These are phyloP conservation scores for Vitis rupestris DNA, from an alignment of 164 flowering plant species.

Conservation along the genomic window DNA sequence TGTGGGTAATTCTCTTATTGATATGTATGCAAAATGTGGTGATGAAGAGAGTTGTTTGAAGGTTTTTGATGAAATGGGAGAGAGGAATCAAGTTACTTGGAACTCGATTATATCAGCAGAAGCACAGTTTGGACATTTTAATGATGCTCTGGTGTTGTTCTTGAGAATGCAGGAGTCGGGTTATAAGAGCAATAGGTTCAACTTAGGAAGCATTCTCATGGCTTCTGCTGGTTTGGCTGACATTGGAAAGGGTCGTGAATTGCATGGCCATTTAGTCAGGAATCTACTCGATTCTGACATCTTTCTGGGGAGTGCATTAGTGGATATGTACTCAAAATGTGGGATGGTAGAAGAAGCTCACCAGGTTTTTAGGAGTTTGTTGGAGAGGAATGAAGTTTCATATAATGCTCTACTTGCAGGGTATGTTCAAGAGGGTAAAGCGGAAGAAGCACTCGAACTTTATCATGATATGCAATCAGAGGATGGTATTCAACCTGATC, in stretches of 20 bases:
- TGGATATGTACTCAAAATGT: conserved; percentile 8
- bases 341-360: background rate
- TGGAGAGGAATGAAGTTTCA: conserved; percentile 8
- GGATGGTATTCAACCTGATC: conserved; percentile 7
- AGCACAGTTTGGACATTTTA: conserved; percentile 1
- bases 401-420: conserved; percentile 11
- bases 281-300: background rate
- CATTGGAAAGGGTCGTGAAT: background rate
- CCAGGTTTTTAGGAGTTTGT: conserved; percentile 1
- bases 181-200: conserved; percentile 3
- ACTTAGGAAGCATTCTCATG: conserved; percentile 5
- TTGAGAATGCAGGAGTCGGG: background rate
- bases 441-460: conserved; percentile 1
- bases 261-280: conserved; percentile 3
- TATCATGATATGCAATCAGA: conserved; percentile 5
- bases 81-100: conserved; percentile 2
- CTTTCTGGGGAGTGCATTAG: conserved; percentile 4
- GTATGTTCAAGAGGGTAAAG: conserved; percentile 6
- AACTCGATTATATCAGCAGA: conserved; percentile 5
- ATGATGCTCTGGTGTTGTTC: conserved; percentile 2
- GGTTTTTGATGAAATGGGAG: conserved; percentile 5
- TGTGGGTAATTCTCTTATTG: conserved; percentile 30
- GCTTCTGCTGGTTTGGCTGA: conserved; percentile 4
- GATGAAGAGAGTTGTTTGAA: background rate
- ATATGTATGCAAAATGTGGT: conserved; percentile 35